phyloP scores from a whole-genome alignment of 1,139 yeast genomes.

The Pichia sp. region DNA sequence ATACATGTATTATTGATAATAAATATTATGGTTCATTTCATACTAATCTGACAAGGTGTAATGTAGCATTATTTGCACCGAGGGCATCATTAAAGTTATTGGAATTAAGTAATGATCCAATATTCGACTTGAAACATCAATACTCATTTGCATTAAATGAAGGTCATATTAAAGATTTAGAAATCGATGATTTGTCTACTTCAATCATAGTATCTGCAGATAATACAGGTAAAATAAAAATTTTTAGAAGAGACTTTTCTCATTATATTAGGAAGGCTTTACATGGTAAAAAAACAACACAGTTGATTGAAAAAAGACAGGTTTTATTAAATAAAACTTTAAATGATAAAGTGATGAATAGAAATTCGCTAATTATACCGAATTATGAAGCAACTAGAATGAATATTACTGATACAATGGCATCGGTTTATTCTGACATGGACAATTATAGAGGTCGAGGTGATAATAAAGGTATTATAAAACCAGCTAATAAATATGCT shows the following conservation, averaged over 20 bases:
- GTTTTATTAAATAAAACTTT: not conserved
- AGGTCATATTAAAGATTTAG: conserved; percentile 18
- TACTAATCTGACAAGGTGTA: conserved; percentile 69
- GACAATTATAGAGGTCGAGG: conserved; percentile 7
- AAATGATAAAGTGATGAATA: conserved; percentile 6
- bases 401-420: conserved; percentile 11
- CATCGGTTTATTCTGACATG: conserved; percentile 7
- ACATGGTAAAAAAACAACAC: conserved; percentile 9
- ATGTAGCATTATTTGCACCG: conserved; percentile 78
- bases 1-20: conserved; percentile 36
- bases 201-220: conserved; percentile 73
- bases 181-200: conserved; percentile 35
- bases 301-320: conserved; percentile 7
- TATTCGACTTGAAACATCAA: conserved; percentile 53
- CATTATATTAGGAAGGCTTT: conserved; percentile 33
- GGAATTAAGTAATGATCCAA: conserved; percentile 69
- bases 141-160: conserved; percentile 20
- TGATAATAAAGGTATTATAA: conserved; percentile 3
- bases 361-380: conserved; percentile 9
- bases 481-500: conserved; percentile 13
- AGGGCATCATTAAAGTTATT: conserved; percentile 57
- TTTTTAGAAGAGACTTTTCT: conserved; percentile 76
- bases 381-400: conserved; percentile 7
- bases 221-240: conserved; percentile 63
- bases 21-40: conserved; percentile 62